A percentile compares a stretch with the other conserved stretches of the same genome.
Conservation (phyloP, 1,284 basidiomycete species). For the Termitomyces sp. region DNA sequence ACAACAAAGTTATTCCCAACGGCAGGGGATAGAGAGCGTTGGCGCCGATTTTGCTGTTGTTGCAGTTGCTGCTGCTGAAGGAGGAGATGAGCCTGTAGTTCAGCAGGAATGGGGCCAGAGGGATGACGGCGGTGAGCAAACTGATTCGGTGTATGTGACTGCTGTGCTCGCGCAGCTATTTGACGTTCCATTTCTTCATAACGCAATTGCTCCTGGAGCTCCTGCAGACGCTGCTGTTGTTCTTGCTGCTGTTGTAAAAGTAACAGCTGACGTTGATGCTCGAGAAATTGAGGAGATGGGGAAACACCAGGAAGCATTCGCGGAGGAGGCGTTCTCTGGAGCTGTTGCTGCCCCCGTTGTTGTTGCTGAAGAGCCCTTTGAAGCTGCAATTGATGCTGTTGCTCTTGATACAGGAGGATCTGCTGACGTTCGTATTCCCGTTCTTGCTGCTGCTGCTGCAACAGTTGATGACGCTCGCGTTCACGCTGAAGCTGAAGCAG, state of each 20-base stretch:
- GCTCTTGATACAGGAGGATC: conserved; percentile 37
- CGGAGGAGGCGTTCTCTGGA: conserved; percentile 57
- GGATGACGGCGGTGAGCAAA: conserved; percentile 35
- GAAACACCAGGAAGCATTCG: conserved; percentile 60
- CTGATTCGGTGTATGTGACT: conserved; percentile 27
- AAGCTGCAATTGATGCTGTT: conserved; percentile 25
- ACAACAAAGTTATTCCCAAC: conserved; percentile 35
- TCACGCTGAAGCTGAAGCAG: conserved; percentile 33
- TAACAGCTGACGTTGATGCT: conserved; percentile 57
- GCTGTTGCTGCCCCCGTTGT: conserved; percentile 35
- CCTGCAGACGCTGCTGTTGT: conserved; percentile 54
- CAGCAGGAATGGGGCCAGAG: conserved; percentile 35
- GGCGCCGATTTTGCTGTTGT: conserved; percentile 22
- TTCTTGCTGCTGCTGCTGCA: conserved; percentile 28
- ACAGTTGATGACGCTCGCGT: conserved; percentile 31
- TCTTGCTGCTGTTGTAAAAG: conserved; percentile 58
- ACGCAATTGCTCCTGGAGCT: conserved; percentile 56
- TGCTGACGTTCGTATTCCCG: conserved; percentile 37
- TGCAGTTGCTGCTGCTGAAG: conserved; percentile 36
- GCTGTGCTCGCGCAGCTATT: conserved; percentile 43
- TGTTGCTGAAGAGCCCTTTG: conserved; percentile 25
- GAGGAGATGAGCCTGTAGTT: conserved; percentile 35
- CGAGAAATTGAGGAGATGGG: conserved; percentile 69
- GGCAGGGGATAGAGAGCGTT: conserved; percentile 49
- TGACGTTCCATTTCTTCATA: conserved; percentile 61